Base-by-base conservation (phyloP, 495 filamentous ascomycete species). In the Xylaria palmicola region DNA sequence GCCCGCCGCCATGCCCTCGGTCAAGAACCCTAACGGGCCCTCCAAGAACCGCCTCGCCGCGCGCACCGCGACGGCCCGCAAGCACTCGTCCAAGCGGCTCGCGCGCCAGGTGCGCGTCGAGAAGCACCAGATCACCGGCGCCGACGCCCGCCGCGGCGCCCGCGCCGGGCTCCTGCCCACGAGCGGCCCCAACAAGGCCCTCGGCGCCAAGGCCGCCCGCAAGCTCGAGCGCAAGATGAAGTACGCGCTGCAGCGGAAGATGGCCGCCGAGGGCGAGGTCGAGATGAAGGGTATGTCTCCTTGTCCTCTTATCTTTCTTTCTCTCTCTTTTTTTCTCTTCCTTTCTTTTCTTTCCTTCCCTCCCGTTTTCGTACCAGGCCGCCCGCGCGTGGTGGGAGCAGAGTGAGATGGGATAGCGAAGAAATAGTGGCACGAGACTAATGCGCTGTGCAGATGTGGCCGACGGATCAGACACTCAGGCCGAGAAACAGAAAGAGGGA, bases 1-100 rank as follows among this genome's bases (percentile, higher is more conserved):
- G 3, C 12, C 19, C 43, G 26, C 43, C 43, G 13, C 44, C 44
- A 79, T 79, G 77, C 68, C 71, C 13, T 77, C 75, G 36, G 66
- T 73, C 39, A 79, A 78, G 39, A 81, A 81, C 67, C 77, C 78
- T 56, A 81, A 81, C 67, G 67, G 68, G n/a, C 64, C 72, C 19
- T 78, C 75, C 26, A 72, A 73, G 24, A 77, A 77, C 71, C 69
- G 76, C 2, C 69, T 74, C 7, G 63, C 65, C 12, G 75, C 76
- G 5, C 72, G 69, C 26, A 69, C 71, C 3, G 67, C 69, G 39
- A 72, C 65, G 43, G 56, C 61, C 5, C 65, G 64, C 22, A 73
- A 76, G 51, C 55, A 68, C 39, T 56, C 60, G 36, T 59, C 72
- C 26, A 65, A 70, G 40, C 61, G 65, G 10, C 59, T 65, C 7